phyloP scores from a whole-genome alignment of 345 rosid genomes.

The Geranium rotundifolium region DNA sequence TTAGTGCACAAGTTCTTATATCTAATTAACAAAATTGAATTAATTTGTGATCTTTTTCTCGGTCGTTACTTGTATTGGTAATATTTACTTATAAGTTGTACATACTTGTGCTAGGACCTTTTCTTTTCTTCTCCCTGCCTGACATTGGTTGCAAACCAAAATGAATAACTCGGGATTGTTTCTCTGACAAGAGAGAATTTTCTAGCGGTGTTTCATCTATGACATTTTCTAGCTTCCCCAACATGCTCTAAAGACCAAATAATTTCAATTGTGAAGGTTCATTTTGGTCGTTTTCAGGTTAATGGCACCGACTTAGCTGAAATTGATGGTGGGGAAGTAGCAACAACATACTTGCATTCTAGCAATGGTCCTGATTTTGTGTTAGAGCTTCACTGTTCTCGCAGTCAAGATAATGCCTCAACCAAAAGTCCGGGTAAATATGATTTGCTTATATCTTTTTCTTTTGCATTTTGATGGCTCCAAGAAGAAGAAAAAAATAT shows the following conservation, averaged over 20 bases:
- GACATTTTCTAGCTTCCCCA: background rate
- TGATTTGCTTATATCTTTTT: no score
- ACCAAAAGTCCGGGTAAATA: conserved; percentile 11
- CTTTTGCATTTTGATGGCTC: background rate
- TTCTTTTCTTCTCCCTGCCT: no score
- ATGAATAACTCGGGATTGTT: no score
- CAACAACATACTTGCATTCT: conserved; percentile 50
- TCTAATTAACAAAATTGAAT: no score
- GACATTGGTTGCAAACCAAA: no score
- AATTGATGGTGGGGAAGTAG: conserved; percentile 48
- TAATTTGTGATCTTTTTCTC: no score
- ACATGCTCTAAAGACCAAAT: no score
- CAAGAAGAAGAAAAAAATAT: background rate
- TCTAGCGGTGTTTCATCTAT: background rate
- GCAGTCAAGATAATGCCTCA: conserved; percentile 7
- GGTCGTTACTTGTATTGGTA: no score
- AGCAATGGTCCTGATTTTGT: conserved; percentile 50
- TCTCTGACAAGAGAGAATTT: no score
- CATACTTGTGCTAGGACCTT: no score
- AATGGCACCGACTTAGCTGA: conserved; percentile 56
- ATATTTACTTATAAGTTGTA: no score
- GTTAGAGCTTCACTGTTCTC: conserved; percentile 34
- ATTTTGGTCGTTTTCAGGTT: conserved; percentile 26
- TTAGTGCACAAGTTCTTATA: no score
- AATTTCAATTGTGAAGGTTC: background rate